Evolutionary conservation across 768 basidiomycete species (phyloP), one percentile per base, ranked within the genome.

Genomic region (Crepidotus variabilis): DNA sequence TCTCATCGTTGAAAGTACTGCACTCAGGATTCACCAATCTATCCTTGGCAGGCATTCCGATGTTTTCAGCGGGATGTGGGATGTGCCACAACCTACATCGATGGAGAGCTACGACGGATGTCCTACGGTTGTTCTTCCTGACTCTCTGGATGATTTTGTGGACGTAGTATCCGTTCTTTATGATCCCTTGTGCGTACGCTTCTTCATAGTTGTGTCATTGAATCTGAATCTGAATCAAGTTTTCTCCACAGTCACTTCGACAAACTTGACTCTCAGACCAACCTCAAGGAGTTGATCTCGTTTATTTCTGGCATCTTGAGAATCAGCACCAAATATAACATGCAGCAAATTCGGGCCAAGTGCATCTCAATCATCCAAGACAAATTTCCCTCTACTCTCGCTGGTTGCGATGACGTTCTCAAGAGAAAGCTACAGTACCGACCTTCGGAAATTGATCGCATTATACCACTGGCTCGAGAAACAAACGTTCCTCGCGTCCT

Each of bases 281-380:
- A 67, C 34, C 59, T 78, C 14, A 63, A 64, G 36, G 62, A 67
- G 2, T 68, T 77, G 34, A 74, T 80, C 32, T 70, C 54, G 16
- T 74, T 75, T 52, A 71, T 78, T 54, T 68, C 75, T 22, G 75
- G 75, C 1, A 72, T 78, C 46, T 66, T 78, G 16, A 68, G 71
- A 20, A 71, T 78, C 45, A 75, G 74, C 63, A 76, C 76, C 1
- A 78, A 78, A 61, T 78, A 78, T 63, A 65, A 72, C 43, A 71
- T 78, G 66, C 57, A 60, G 21, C 60, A 66, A 22, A 63, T 75
- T 33, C 69, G 73, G n/a, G 61, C 67, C 36, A 76, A 76, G 50
- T 75, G 72, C 50, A 74, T 78, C 50, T 53, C 63, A 16, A 64
- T 76, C 50, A 72, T 78, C 7, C 69, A 70, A 24, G 69, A 70